Percentiles rank a stretch among this genome's conserved stretches.
phyloP scores from a whole-genome alignment of 1,284 basidiomycete species.

The Spongiforma sp. region DNA sequence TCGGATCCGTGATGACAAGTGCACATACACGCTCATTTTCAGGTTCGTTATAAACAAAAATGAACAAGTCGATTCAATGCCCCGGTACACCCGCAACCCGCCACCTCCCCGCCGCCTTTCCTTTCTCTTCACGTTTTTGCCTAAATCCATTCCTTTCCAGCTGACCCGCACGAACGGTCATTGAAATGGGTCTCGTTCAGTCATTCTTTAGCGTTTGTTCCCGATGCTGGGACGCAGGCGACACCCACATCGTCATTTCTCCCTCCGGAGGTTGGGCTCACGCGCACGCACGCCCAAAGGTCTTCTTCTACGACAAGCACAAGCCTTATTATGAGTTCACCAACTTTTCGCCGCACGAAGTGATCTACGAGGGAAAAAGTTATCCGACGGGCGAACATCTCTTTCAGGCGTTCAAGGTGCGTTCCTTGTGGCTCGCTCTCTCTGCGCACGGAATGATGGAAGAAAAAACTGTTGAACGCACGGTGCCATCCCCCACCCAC shows the following conservation, averaged over 20 bases:
- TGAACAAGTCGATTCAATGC: background rate
- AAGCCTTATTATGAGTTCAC: slow-evolving; percentile 70
- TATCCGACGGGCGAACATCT: slow-evolving; percentile 73
- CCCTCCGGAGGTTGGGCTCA: slow-evolving; percentile 30
- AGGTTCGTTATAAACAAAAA: background rate
- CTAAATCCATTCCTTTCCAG: background rate
- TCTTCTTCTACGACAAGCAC: slow-evolving; percentile 63
- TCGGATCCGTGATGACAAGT: too few relatives aligned
- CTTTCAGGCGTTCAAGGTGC: slow-evolving; percentile 71
- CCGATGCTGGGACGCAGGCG: slow-evolving; percentile 33
- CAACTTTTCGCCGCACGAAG: slow-evolving; percentile 67
- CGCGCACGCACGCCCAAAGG: slow-evolving; percentile 37
- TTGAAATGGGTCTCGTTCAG: slow-evolving; percentile 23
- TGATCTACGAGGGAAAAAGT: slow-evolving; percentile 56
- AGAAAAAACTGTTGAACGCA: too few relatives aligned
- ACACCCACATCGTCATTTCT: slow-evolving; percentile 33
- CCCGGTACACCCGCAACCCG: slow-evolving; percentile 23
- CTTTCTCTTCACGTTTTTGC: background rate
- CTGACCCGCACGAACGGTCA: background rate
- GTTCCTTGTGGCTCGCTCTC: background rate
- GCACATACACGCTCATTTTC: too few relatives aligned
- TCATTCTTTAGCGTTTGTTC: slow-evolving; percentile 23
- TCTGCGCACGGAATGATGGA: too few relatives aligned
- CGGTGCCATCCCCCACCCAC: too few relatives aligned
- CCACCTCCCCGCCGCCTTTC: slow-evolving; percentile 3